Evolutionary conservation across 192 early-diverging fungal species (phyloP).

Genomic region (Backusella morwellensis): DNA sequence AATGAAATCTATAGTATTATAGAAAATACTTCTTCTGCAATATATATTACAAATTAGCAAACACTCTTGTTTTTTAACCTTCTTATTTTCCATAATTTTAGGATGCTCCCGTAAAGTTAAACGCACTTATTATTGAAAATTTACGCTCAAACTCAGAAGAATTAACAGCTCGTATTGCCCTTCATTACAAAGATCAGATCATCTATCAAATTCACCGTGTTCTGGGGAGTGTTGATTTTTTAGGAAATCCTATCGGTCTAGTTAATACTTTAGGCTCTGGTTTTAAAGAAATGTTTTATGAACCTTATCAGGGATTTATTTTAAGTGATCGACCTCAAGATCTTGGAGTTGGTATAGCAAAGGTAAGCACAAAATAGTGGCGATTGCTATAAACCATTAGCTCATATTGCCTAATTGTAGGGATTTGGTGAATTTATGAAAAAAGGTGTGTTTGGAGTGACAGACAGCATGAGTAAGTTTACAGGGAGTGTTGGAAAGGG

Average conservation of each 20-base stretch:
- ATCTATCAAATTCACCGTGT: conserved; percentile 71
- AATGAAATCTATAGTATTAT: background rate
- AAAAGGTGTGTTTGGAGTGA: conserved; percentile 86
- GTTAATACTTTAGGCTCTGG: conserved; percentile 86
- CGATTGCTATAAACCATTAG: background rate
- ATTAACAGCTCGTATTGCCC: conserved; percentile 65
- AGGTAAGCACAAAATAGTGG: conserved; percentile 17
- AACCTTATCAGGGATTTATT: conserved; percentile 86
- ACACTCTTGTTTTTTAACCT: background rate
- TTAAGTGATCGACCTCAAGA: conserved; percentile 84
- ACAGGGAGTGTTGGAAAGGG: conserved; percentile 88
- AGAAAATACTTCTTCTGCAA: too few relatives aligned
- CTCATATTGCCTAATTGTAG: background rate
- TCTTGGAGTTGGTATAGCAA: conserved; percentile 80
- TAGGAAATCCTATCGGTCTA: conserved; percentile 83
- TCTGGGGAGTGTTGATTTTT: conserved; percentile 79
- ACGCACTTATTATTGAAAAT: conserved; percentile 77
- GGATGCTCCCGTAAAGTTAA: conserved; percentile 77
- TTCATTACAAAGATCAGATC: conserved; percentile 76
- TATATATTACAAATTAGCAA: background rate
- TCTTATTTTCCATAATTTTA: background rate
- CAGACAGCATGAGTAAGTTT: conserved; percentile 83
- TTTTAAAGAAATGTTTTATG: conserved; percentile 88
- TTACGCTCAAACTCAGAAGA: conserved; percentile 63
- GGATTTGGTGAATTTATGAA: conserved; percentile 65